Conservation (phyloP, 805 yeast genomes). For the Candida germanica region DNA sequence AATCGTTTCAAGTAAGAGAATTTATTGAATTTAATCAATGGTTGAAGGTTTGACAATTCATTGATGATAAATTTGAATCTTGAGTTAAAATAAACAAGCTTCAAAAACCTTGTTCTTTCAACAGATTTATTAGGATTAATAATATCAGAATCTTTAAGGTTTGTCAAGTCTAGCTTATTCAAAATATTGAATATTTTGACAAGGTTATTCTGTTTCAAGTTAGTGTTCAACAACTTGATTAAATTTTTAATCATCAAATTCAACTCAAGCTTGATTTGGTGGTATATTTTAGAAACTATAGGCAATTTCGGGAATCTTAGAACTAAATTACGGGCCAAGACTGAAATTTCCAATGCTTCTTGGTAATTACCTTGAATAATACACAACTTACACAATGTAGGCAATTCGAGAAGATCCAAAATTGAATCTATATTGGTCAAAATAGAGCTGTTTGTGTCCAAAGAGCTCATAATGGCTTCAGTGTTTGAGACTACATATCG, state of each 20-base stretch:
- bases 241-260: conserved; percentile 68
- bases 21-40: conserved; percentile 50
- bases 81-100: conserved; percentile 61
- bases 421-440: conserved; percentile 66
- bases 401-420: conserved; percentile 77
- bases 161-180: conserved; percentile 62
- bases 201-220: conserved; percentile 72
- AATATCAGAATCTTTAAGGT: conserved; percentile 68
- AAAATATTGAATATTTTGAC: conserved; percentile 77
- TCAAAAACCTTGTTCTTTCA: conserved; percentile 23
- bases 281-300: conserved; percentile 49
- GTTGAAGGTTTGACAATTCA: conserved; percentile 57
- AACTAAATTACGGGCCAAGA: conserved; percentile 64
- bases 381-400: conserved; percentile 79
- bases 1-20: conserved; percentile 71
- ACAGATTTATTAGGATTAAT: conserved; percentile 61
- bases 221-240: conserved; percentile 66
- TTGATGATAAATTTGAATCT: conserved; percentile 63
- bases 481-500: conserved; percentile 13
- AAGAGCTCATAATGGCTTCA: conserved; percentile 20
- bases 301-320: conserved; percentile 64
- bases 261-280: conserved; percentile 53
- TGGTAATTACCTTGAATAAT: conserved; percentile 83
- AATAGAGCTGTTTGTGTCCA: conserved; percentile 31
- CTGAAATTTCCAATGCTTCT: conserved; percentile 82